Percentiles rank a stretch among this genome's conserved stretches.
Evolutionary conservation across 352 stramenopile species (phyloP).

Genomic region (Phytophthora pisi): DNA sequence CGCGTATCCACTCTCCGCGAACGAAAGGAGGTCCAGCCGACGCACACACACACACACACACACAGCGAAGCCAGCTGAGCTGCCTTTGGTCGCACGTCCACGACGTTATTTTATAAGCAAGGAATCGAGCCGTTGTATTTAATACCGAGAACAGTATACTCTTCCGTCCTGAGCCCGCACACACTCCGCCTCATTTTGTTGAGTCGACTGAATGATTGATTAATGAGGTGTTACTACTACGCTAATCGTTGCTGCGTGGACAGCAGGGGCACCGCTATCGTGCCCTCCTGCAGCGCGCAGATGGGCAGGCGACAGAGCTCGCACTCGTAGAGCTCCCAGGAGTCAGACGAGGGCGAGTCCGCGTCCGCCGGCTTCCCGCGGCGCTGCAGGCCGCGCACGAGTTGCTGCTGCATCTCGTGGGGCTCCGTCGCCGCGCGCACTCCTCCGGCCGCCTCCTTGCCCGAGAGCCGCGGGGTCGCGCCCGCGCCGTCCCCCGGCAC

Average conservation of each 20-base stretch:
- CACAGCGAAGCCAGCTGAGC: conserved; percentile 1
- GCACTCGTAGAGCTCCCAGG: conserved; percentile 52
- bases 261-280: conserved; percentile 36
- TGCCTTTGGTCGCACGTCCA: conserved; percentile 17
- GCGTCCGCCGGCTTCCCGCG: conserved; percentile 6
- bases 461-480: neutral
- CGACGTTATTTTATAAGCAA: conserved; percentile 45
- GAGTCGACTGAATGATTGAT: neutral
- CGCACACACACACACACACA: neutral
- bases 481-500: conserved; percentile 1
- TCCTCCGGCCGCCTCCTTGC: neutral
- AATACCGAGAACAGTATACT: conserved; percentile 36
- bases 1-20: neutral
- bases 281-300: conserved; percentile 26
- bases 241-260: neutral
- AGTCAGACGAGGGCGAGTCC: conserved; percentile 5
- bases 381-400: conserved; percentile 27
- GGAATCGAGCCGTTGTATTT: conserved; percentile 44
- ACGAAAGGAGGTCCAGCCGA: neutral
- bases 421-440: neutral
- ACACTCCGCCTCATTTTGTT: neutral
- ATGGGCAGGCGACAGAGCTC: conserved; percentile 48
- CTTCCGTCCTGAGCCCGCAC: conserved; percentile 13
- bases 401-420: conserved; percentile 3
- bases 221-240: neutral